Evolutionary conservation across 495 filamentous ascomycete genomes (phyloP).

Genomic region (Aspergillus conjunctus): DNA sequence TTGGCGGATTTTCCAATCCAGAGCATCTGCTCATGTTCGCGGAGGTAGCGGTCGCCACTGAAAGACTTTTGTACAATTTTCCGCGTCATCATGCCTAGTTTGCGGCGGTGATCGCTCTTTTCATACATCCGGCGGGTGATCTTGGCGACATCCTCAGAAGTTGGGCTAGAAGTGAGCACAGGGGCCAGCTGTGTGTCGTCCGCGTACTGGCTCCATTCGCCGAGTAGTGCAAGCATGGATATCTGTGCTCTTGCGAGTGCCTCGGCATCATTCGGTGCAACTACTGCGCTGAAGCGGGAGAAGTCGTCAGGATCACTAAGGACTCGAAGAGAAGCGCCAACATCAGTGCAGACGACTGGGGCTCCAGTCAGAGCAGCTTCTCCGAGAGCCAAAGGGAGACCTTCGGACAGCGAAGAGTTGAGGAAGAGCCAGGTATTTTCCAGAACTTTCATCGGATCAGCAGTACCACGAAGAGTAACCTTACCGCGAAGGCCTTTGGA

Average conservation of each 20-base stretch:
- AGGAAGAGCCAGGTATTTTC: constrained; percentile 67
- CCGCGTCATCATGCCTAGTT: constrained; percentile 62
- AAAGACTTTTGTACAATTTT: constrained; percentile 64
- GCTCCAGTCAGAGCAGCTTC: constrained; percentile 66
- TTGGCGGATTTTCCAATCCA: constrained; percentile 60
- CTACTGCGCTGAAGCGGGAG: constrained; percentile 61
- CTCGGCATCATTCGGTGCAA: constrained; percentile 63
- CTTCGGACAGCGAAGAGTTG: constrained; percentile 68
- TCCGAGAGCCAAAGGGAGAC: constrained; percentile 64
- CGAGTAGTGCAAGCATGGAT: constrained; percentile 60
- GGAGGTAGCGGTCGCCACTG: constrained; percentile 62
- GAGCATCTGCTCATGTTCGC: constrained; percentile 71
- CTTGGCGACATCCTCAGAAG: constrained; percentile 51
- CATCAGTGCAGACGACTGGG: constrained; percentile 66
- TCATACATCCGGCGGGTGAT: constrained; percentile 65
- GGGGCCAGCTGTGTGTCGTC: constrained; percentile 49
- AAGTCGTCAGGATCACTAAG: constrained; percentile 62
- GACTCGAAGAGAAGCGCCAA: constrained; percentile 63
- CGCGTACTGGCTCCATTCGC: constrained; percentile 59
- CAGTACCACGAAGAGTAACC: constrained; percentile 58
- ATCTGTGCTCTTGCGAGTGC: constrained; percentile 64
- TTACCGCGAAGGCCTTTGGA: constrained; percentile 57
- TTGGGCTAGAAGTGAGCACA: constrained; percentile 51
- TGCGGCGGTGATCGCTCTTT: constrained; percentile 58
- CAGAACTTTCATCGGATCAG: constrained; percentile 59